These are phyloP conservation scores for Yarrowia divulgata DNA, from an alignment of 805 yeast genomes.

Conservation along the genomic window DNA sequence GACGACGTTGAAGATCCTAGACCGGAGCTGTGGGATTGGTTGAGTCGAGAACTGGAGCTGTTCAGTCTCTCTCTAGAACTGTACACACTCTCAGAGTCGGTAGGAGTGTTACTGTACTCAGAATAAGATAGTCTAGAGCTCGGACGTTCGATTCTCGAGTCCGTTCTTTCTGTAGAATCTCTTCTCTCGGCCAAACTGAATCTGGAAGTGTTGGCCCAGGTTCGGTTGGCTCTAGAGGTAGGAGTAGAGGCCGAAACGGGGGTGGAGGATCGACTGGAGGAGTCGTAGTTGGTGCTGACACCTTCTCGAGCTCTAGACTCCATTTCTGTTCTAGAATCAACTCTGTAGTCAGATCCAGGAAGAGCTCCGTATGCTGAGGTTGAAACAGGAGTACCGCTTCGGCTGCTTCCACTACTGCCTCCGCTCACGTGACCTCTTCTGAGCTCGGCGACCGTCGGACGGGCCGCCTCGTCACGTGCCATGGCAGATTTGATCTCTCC, in stretches of 20 bases:
- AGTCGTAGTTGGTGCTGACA: neutral
- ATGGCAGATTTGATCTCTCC: slow-evolving; percentile 17
- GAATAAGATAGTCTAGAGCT: no score
- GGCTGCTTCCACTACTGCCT: neutral
- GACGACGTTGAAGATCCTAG: slow-evolving; percentile 9
- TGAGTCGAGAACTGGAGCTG: neutral
- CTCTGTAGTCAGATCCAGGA: no score
- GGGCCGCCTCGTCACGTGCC: neutral
- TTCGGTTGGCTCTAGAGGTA: slow-evolving; percentile 5
- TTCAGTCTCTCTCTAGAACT: no score
- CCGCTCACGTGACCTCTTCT: neutral
- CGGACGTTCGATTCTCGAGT: no score
- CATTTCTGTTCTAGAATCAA: no score
- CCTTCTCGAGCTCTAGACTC: no score
- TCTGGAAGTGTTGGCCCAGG: slow-evolving; percentile 27
- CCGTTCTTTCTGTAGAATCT: neutral
- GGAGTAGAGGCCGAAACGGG: neutral
- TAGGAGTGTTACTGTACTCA: no score
- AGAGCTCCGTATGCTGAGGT: no score
- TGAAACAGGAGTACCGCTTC: neutral
- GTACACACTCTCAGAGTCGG: no score
- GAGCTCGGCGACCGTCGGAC: neutral
- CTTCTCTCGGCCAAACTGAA: neutral
- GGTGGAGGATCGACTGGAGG: neutral
- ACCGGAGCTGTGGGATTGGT: neutral